A percentile compares a stretch with the other conserved stretches of the same genome.
These are phyloP conservation scores for Alternaria solani DNA, from an alignment of 2,329 filamentous ascomycete species.

Conservation along the genomic window DNA sequence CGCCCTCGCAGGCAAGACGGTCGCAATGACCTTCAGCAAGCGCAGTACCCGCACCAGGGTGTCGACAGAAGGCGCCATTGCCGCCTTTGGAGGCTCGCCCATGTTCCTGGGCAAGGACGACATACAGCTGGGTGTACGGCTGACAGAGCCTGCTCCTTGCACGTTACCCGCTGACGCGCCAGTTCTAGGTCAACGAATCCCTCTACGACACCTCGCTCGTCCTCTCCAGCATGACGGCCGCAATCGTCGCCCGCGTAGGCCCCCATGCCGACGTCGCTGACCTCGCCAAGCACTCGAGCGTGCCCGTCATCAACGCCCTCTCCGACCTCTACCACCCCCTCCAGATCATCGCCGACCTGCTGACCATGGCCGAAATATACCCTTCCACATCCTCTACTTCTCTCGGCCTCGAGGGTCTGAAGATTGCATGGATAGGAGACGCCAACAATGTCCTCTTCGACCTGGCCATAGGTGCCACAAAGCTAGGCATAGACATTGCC, in stretches of 20 bases:
- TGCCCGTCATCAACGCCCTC: slow-evolving; percentile 66
- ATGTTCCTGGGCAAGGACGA: slow-evolving; percentile 98
- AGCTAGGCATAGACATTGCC: slow-evolving; percentile 84
- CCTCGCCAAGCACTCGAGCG: slow-evolving; percentile 58
- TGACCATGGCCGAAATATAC: slow-evolving; percentile 86
- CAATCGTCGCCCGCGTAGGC: slow-evolving; percentile 61
- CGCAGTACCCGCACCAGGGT: slow-evolving; percentile 91
- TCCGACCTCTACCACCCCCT: slow-evolving; percentile 93
- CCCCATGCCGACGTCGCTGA: slow-evolving; percentile 60
- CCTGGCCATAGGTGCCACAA: slow-evolving; percentile 84
- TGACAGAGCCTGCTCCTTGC: background rate
- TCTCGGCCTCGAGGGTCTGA: slow-evolving; percentile 80
- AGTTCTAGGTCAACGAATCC: slow-evolving; percentile 80
- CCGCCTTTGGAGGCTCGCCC: slow-evolving; percentile 87
- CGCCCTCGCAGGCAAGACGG: slow-evolving; percentile 75
- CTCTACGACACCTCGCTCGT: slow-evolving; percentile 91
- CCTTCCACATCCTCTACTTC: slow-evolving; percentile 56
- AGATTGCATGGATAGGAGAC: slow-evolving; percentile 95
- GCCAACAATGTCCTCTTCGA: slow-evolving; percentile 98
- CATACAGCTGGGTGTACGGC: slow-evolving; percentile 86
- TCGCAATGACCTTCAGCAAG: slow-evolving; percentile 98
- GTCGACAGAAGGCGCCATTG: slow-evolving; percentile 89
- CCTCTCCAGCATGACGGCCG: slow-evolving; percentile 76
- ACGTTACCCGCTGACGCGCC: slow-evolving; percentile 13
- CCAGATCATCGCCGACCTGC: slow-evolving; percentile 91